Conservation (phyloP, 2,329 filamentous ascomycete genomes). For the Ploettnerulaceae sp. region DNA sequence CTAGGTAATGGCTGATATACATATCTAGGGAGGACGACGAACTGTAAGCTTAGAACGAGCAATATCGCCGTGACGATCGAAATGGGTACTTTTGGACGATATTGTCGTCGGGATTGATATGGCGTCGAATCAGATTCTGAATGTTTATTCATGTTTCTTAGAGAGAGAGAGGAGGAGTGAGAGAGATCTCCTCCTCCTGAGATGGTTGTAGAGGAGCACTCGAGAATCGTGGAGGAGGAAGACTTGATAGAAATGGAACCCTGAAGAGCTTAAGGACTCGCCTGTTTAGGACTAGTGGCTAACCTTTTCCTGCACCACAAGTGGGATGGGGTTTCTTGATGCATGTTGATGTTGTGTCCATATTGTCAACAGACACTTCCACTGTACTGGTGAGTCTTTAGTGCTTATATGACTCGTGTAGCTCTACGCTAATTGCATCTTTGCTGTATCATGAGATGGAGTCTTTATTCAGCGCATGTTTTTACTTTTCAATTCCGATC, state of each 20-base stretch:
- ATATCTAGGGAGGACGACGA: constrained; percentile 27
- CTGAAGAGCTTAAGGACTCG: background rate
- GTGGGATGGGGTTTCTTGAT: background rate
- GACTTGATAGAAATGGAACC: background rate
- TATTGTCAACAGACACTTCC: too few species aligned
- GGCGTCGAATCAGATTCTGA: background rate
- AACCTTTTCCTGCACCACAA: background rate
- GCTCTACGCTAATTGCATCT: background rate
- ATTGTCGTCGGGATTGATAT: constrained; percentile 9
- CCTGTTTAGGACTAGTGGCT: background rate
- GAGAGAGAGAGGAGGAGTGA: background rate
- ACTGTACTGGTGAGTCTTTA: too few species aligned
- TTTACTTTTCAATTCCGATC: too few species aligned
- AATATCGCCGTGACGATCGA: constrained; percentile 21
- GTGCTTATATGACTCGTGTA: background rate
- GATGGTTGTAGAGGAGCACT: too few species aligned
- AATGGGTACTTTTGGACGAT: constrained; percentile 20
- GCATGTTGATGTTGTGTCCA: too few species aligned
- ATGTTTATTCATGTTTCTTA: constrained; percentile 6
- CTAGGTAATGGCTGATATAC: constrained; percentile 18
- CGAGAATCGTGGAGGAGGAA: too few species aligned
- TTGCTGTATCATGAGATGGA: too few species aligned
- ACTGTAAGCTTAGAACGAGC: constrained; percentile 23
- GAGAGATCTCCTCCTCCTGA: too few species aligned
- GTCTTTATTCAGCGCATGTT: too few species aligned